Evolutionary conservation across 2,329 filamentous ascomycete genomes (phyloP).

Genomic region (Sclerotinia spermophila): DNA sequence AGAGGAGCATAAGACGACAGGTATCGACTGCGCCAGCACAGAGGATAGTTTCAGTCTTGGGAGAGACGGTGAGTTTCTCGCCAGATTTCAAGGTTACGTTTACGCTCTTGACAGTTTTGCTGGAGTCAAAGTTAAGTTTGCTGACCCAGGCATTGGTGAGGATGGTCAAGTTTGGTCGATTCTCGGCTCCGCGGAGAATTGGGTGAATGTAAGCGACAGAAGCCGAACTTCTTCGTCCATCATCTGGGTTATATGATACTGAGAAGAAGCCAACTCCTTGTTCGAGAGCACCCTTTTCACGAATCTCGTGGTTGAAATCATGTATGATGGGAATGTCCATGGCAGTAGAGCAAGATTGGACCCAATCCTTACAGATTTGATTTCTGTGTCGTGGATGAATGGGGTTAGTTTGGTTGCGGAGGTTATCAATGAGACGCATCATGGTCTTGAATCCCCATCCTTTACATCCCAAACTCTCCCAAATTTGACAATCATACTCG

Average conservation of each 20-base stretch:
- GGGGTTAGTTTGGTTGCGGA: constrained; percentile 86
- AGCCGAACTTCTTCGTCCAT: constrained; percentile 77
- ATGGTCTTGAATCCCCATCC: constrained; percentile 87
- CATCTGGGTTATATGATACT: constrained; percentile 86
- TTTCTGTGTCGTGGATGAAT: constrained; percentile 83
- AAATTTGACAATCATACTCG: constrained; percentile 80
- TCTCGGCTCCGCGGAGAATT: constrained; percentile 78
- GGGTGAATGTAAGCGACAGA: constrained; percentile 92
- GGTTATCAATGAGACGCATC: constrained; percentile 74
- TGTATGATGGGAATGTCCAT: constrained; percentile 76
- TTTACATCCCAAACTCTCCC: constrained; percentile 76
- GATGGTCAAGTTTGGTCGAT: constrained; percentile 77
- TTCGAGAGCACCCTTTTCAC: constrained; percentile 65
- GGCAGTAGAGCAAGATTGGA: constrained; percentile 72
- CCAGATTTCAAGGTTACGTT: constrained; percentile 59
- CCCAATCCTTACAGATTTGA: constrained; percentile 88
- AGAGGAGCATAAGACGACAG: constrained; percentile 41
- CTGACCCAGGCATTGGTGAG: constrained; percentile 86
- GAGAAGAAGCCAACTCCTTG: constrained; percentile 86
- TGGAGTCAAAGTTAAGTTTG: constrained; percentile 65
- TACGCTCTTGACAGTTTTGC: constrained; percentile 69
- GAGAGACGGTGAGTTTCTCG: constrained; percentile 52
- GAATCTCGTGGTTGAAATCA: constrained; percentile 86
- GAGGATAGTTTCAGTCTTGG: constrained; percentile 66
- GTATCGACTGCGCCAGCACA: constrained; percentile 40